These are phyloP conservation scores for Aureobasidium zeae DNA, from an alignment of 2,329 filamentous ascomycete genomes.

Conservation along the genomic window DNA sequence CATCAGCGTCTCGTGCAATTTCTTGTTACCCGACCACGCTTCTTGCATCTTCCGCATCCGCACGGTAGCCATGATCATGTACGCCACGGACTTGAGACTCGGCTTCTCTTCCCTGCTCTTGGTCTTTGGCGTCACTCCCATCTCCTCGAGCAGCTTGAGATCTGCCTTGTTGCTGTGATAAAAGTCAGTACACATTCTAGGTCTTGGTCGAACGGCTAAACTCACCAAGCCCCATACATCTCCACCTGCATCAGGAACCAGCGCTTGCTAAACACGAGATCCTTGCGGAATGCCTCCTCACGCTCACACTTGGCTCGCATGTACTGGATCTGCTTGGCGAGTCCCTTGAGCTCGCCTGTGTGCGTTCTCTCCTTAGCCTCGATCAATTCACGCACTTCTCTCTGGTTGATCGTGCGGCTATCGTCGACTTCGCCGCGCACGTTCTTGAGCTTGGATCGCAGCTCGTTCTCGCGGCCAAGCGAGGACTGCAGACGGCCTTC, in stretches of 20 bases:
- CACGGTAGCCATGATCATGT: constrained; percentile 41
- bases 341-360: constrained; percentile 65
- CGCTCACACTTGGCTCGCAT: constrained; percentile 72
- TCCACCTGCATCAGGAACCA: constrained; percentile 72
- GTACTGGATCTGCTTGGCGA: constrained; percentile 85
- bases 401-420: constrained; percentile 20
- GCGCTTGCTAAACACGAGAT: constrained; percentile 78
- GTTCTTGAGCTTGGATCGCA: constrained; percentile 27
- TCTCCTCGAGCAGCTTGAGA: constrained; percentile 72
- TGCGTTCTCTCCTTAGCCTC: constrained; percentile 55
- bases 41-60: constrained; percentile 43
- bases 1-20: constrained; percentile 38
- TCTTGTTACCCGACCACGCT: constrained; percentile 43
- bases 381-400: constrained; percentile 25
- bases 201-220: constrained; percentile 24
- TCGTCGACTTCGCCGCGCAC: constrained; percentile 19
- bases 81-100: constrained; percentile 40
- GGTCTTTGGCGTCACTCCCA: constrained; percentile 55
- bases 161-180: constrained; percentile 78
- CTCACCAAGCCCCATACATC: constrained; percentile 83
- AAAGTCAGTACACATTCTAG: constrained; percentile 6
- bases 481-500: constrained; percentile 25
- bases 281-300: constrained; percentile 69
- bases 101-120: constrained; percentile 38
- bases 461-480: constrained; percentile 28